Evolutionary conservation across 2,329 filamentous ascomycete species (phyloP).

Genomic region (Colletotrichum sp.): DNA sequence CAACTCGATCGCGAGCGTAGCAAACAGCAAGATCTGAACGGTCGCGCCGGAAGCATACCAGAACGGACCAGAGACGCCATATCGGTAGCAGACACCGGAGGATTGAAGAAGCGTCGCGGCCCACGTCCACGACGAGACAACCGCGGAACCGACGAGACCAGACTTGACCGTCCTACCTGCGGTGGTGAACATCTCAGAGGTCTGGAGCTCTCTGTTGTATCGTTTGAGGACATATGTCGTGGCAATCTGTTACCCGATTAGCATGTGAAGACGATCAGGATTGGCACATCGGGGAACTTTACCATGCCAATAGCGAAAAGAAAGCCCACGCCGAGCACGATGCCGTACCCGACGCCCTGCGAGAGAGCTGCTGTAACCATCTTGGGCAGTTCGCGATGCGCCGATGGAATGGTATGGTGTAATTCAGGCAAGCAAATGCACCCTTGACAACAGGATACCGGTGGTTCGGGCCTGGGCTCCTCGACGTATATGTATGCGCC

Average conservation of each 20-base stretch:
- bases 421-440: background rate
- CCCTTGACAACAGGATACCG: background rate
- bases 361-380: slow-evolving; percentile 41
- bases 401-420: background rate
- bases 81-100: slow-evolving; percentile 75
- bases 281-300: too few relatives aligned
- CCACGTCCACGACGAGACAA: slow-evolving; percentile 88
- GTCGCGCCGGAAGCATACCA: slow-evolving; percentile 67
- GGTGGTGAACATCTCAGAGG: slow-evolving; percentile 84
- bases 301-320: slow-evolving; percentile 76
- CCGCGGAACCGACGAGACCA: slow-evolving; percentile 79
- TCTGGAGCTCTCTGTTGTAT: slow-evolving; percentile 73
- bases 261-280: too few relatives aligned
- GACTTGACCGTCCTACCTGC: slow-evolving; percentile 83
- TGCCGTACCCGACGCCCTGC: slow-evolving; percentile 77
- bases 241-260: slow-evolving; percentile 48
- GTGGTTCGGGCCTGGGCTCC: background rate
- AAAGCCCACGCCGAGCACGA: slow-evolving; percentile 76
- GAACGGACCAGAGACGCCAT: slow-evolving; percentile 60
- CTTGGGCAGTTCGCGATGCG: background rate
- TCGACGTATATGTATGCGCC: slow-evolving; percentile 9
- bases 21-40: slow-evolving; percentile 82
- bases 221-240: slow-evolving; percentile 74
- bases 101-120: slow-evolving; percentile 76
- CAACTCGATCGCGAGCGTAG: slow-evolving; percentile 82